A percentile compares a stretch with the other conserved stretches of the same genome.
Evolutionary conservation across 2,329 filamentous ascomycete species (phyloP).

Genomic region (Trichoderma guizhouense): DNA sequence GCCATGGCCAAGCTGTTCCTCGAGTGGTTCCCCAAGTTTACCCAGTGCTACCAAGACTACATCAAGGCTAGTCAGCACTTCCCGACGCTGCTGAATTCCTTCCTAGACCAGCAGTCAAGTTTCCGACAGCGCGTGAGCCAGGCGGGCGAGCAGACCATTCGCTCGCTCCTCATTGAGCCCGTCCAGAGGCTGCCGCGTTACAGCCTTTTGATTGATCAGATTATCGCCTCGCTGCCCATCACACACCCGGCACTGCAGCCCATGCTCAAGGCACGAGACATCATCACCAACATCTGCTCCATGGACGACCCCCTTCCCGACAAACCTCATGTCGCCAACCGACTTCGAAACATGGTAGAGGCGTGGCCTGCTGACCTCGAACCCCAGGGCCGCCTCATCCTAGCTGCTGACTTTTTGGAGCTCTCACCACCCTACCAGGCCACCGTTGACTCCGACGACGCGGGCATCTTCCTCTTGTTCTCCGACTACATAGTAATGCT

Average conservation of each 20-base stretch:
- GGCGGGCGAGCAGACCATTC: constrained; percentile 84
- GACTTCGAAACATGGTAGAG: constrained; percentile 72
- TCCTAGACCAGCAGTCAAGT: constrained; percentile 76
- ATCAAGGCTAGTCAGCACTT: constrained; percentile 88
- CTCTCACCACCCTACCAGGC: constrained; percentile 66
- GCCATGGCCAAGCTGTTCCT: constrained; percentile 77
- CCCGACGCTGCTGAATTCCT: constrained; percentile 72
- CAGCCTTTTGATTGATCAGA: constrained; percentile 94
- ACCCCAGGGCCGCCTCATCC: constrained; percentile 74
- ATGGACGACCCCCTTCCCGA: constrained; percentile 71
- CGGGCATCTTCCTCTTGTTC: constrained; percentile 79
- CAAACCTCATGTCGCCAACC: constrained; percentile 69
- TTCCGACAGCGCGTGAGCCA: constrained; percentile 78
- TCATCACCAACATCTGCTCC: constrained; percentile 94
- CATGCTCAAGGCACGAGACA: constrained; percentile 85
- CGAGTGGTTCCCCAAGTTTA: constrained; percentile 92
- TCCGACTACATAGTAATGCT: constrained; percentile 76
- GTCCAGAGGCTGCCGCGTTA: constrained; percentile 93
- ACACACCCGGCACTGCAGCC: constrained; percentile 79
- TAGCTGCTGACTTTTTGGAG: constrained; percentile 76
- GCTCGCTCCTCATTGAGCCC: constrained; percentile 91
- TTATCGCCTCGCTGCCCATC: constrained; percentile 79
- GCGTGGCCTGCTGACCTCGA: constrained; percentile 71
- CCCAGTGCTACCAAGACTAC: constrained; percentile 87
- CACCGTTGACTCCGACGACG: constrained; percentile 44